Base-by-base conservation (phyloP, 257 asterid species). In the Eucommia ulmoides region DNA sequence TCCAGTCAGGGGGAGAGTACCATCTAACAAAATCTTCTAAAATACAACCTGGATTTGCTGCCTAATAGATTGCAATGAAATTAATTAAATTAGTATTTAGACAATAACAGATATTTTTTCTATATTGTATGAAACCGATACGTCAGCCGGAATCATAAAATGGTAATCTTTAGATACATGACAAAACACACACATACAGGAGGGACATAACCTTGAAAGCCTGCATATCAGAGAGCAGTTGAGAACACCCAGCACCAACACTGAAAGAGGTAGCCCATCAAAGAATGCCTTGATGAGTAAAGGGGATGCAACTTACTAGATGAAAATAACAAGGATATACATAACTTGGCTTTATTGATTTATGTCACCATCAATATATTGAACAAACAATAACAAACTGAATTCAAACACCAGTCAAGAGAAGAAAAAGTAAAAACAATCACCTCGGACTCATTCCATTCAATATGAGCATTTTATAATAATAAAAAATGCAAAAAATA, bases 191-290 rank as follows among this genome's bases (percentile, higher is more conserved):
- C n/a, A n/a, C n/a, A n/a, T n/a, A n/a, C n/a, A n/a, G n/a, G n/a
- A n/a, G n/a, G n/a, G n/a, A n/a, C n/a, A n/a, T n/a, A n/a, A 86
- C 98, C 94, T 91, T 91, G 78, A 91, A 91, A 63, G 96, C 98
- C 85, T 91, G 98, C 96, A 91, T 91, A 70, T 91, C 98, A 0
- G 98, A 87, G 62, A 91, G 95, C 64, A 91, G 95, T 64, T 91
- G 98, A 56, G 95, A 91, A 63, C 98, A 91, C 60, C 98, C 98
- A 20, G 96, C 96, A 56, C 96, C 98, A 66, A 81, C 81, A 72
- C 98, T 91, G 84, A 73, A 58, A 60, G 60, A 61, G 45, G 49
- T 41, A 56, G 53, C 55, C 61, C 50, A 65, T 77, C 73, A 78
- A 60, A 56, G 53, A 51, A 49, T 20, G 45, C 58, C 44, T 45